Base-by-base conservation (phyloP, 768 basidiomycete species). In the Pleurotus tuber-regium region DNA sequence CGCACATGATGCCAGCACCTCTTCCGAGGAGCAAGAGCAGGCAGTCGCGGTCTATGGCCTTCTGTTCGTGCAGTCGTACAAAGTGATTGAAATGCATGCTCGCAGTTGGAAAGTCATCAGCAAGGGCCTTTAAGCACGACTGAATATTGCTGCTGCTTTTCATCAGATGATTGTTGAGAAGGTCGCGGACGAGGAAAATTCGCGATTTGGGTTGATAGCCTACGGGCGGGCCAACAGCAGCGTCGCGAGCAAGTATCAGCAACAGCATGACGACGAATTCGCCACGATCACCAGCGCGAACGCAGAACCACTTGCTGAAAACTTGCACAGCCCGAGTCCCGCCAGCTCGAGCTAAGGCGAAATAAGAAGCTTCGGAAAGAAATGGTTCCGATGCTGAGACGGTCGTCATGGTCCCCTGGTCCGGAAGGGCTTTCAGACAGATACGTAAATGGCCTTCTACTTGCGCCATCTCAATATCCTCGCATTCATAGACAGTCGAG, bases 21-120 rank as follows among this genome's bases (percentile, higher is more conserved):
- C 64, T 58, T 10, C 25, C 43, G 41, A 63, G 53, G 31, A 58
- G 43, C n/a, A 31, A 33, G 36, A 43, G 51, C n/a, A 67, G 58
- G 46, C 51, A 59, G 42, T 57, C n/a, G 33, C 38, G 38, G 47
- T 62, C 54, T 18, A 67, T 53, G 23, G 54, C 52, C n/a, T 43
- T 43, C 26, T 52, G 55, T 38, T 68, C 51, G 41, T 64, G 54
- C 10, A 64, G 61, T 44, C 65, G 64, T 57, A 70, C 54, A 33
- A 61, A 66, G 53, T 70, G 67, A 40, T 59, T 69, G 59, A 69
- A 70, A 52, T 67, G 59, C 35, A 67, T 57, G 9, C 39, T 30
- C 23, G 57, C 46, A 10, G 60, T 41, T 4, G 21, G 38, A 52
- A 67, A 66, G 18, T 51, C 54, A 2, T 56, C 43, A 19, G 4